These are phyloP conservation scores for Malus sieversii DNA, from an alignment of 306 rosid genomes.

Conservation along the genomic window DNA sequence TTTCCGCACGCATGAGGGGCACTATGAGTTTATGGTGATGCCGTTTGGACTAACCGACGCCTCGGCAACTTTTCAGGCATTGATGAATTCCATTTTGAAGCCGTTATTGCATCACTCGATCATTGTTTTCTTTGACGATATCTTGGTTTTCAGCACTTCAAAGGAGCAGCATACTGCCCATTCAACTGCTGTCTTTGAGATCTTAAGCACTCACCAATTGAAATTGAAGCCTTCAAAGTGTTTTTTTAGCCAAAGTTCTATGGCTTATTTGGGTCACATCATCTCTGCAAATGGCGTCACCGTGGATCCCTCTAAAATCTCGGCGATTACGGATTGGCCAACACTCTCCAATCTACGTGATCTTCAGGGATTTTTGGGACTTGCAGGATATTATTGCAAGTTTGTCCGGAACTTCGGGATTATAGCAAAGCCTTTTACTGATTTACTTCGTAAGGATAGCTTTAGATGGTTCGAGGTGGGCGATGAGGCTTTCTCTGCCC, in stretches of 20 bases:
- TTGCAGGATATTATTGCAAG: neutral
- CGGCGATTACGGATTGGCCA: neutral
- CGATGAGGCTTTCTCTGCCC: neutral
- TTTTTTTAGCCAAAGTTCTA: neutral
- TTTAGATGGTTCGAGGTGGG: neutral
- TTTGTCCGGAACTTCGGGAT: neutral
- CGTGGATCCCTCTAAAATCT: neutral
- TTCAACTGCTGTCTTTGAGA: neutral
- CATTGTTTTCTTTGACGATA: neutral
- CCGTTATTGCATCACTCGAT: neutral
- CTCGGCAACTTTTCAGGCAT: accelerated
- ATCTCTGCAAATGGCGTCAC: neutral
- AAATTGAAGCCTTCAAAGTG: neutral
- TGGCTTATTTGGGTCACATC: neutral
- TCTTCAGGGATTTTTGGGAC: neutral
- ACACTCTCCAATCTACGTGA: neutral
- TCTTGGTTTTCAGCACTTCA: neutral
- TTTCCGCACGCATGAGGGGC: neutral
- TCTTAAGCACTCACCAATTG: neutral
- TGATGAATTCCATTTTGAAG: neutral
- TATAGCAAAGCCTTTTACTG: neutral
- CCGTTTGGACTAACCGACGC: neutral
- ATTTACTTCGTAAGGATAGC: neutral
- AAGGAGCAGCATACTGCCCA: neutral
- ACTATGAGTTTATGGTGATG: neutral